phyloP scores from a whole-genome alignment of 176 grass and related monocot species.

The Elymus sibiricus region DNA sequence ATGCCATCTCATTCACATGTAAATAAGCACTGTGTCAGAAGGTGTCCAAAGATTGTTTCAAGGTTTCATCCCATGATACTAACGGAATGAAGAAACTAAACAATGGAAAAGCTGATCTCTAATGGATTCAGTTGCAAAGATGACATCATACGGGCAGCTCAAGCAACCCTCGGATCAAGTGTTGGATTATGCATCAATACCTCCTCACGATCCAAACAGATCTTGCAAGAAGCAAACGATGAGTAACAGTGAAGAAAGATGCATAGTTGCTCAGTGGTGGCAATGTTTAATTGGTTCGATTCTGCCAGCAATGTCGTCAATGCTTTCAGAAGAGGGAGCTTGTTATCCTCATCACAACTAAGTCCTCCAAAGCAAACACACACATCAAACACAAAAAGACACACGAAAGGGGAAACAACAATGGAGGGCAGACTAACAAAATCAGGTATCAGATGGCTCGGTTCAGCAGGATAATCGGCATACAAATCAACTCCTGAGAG shows the following conservation, averaged over 20 bases:
- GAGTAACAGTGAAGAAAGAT: no score
- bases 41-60: conserved; percentile 79
- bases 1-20: conserved; percentile 62
- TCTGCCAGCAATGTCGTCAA: conserved; percentile 84
- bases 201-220: conserved; percentile 47
- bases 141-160: conserved; percentile 25
- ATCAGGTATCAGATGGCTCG: conserved; percentile 28
- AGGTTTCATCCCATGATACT: conserved; percentile 55
- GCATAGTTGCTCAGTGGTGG: conserved; percentile 63
- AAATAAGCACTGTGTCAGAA: conserved; percentile 49
- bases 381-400: no score
- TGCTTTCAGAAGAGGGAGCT: conserved; percentile 96
- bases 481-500: conserved; percentile 56
- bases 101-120: no score
- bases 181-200: conserved; percentile 53
- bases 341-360: conserved; percentile 64
- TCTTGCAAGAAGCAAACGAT: no score
- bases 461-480: conserved; percentile 85
- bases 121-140: conserved; percentile 55
- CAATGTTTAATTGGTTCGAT: conserved; percentile 76
- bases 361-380: no score
- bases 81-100: neutral
- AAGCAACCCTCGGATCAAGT: conserved; percentile 59
- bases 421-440: neutral
- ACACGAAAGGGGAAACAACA: neutral